Conservation (phyloP, 2,329 filamentous ascomycete species). For the Lojkania enalia region DNA sequence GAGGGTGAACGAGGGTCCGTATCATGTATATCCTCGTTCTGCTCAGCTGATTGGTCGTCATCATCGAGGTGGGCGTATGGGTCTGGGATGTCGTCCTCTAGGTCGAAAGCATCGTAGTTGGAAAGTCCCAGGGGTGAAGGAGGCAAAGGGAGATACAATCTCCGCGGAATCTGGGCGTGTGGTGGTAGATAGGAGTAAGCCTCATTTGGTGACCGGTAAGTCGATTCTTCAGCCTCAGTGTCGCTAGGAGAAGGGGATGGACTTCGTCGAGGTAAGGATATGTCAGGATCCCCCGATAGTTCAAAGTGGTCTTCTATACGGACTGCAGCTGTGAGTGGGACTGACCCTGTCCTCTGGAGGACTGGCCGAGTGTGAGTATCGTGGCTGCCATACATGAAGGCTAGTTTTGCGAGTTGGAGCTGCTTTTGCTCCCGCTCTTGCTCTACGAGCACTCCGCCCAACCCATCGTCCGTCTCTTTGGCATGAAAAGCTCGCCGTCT, state of each 20-base stretch:
- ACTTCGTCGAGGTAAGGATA: background rate
- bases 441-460: conserved; percentile 26
- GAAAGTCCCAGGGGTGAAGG: conserved; percentile 46
- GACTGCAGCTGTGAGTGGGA: conserved; percentile 20
- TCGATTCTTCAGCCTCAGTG: conserved; percentile 8
- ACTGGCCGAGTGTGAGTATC: conserved; percentile 38
- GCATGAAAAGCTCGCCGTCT: conserved; percentile 45
- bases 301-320: conserved; percentile 18
- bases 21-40: conserved; percentile 10
- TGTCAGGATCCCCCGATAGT: conserved; percentile 10
- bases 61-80: conserved; percentile 37
- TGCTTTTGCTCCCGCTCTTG: conserved; percentile 38
- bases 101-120: conserved; percentile 50
- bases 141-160: conserved; percentile 38
- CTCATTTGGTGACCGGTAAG: conserved; percentile 38
- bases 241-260: conserved; percentile 13
- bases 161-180: conserved; percentile 20
- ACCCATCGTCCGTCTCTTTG: conserved; percentile 21
- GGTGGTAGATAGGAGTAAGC: conserved; percentile 30
- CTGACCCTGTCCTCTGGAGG: conserved; percentile 13
- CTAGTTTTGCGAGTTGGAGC: conserved; percentile 35
- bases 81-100: conserved; percentile 38
- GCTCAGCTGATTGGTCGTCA: conserved; percentile 17
- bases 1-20: conserved; percentile 18
- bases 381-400: conserved; percentile 35